phyloP scores from a whole-genome alignment of 495 filamentous ascomycete genomes.

The Aspergillus nidulans region DNA sequence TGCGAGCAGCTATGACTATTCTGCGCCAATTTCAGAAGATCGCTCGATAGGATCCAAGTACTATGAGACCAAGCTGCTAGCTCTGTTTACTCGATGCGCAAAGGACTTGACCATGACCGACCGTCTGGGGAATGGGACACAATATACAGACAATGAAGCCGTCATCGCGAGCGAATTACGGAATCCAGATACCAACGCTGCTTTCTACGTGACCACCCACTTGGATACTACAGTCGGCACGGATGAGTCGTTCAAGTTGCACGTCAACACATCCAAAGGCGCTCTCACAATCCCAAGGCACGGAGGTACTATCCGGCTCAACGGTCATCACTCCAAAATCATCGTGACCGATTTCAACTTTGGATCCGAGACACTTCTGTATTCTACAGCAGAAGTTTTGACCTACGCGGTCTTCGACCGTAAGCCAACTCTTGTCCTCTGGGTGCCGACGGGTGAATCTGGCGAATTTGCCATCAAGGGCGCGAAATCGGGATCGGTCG shows the following conservation, averaged over 20 bases:
- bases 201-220: constrained; percentile 56
- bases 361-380: constrained; percentile 47
- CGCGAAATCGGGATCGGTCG: constrained; percentile 33
- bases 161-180: constrained; percentile 48
- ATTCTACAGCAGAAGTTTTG: constrained; percentile 57
- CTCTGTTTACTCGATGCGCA: constrained; percentile 51
- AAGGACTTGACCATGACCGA: constrained; percentile 50
- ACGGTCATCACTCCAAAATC: constrained; percentile 58
- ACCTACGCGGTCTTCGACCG: constrained; percentile 48
- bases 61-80: constrained; percentile 56
- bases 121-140: constrained; percentile 53
- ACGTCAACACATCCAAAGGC: constrained; percentile 52
- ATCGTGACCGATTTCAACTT: constrained; percentile 55
- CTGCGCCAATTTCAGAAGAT: constrained; percentile 54
- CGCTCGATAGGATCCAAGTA: constrained; percentile 55
- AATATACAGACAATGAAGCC: constrained; percentile 46
- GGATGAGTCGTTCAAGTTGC: constrained; percentile 47
- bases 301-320: constrained; percentile 41
- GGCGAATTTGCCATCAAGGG: constrained; percentile 52
- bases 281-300: constrained; percentile 41
- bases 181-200: constrained; percentile 51
- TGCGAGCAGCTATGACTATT: constrained; percentile 57
- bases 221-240: constrained; percentile 40
- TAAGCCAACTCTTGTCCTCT: constrained; percentile 47
- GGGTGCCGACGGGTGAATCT: constrained; percentile 49